phyloP scores from a whole-genome alignment of 345 rosid species.

The Moricandia moricandioides region DNA sequence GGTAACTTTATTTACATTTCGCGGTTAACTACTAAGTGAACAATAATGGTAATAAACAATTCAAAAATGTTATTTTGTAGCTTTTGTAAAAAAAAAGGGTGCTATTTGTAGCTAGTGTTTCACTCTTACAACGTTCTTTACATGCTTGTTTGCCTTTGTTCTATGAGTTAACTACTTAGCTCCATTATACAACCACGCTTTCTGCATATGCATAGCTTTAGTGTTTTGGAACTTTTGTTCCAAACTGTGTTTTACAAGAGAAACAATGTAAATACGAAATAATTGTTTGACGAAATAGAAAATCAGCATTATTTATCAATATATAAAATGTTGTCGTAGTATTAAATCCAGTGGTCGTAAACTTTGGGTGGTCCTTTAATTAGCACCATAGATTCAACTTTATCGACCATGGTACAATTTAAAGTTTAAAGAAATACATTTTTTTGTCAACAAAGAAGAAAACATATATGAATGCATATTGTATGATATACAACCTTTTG shows the following conservation, averaged over 20 bases:
- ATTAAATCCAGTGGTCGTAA: neutral
- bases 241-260: neutral
- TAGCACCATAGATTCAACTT: neutral
- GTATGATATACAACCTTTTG: neutral
- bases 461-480: neutral
- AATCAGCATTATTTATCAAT: neutral
- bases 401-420: neutral
- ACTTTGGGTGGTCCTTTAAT: neutral
- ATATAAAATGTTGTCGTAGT: neutral
- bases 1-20: neutral
- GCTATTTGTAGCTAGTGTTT: neutral
- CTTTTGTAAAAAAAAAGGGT: neutral
- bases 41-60: neutral
- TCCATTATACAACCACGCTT: neutral
- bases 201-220: neutral
- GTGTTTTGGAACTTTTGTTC: neutral
- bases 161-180: neutral
- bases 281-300: neutral
- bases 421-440: neutral
- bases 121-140: neutral
- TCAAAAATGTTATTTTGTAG: neutral
- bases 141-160: conserved; percentile 2
- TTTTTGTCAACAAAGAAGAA: neutral
- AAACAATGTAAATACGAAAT: neutral
- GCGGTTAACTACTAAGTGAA: neutral